Conservation (phyloP, 2,329 filamentous ascomycete species). For the Ilyonectria destructans region DNA sequence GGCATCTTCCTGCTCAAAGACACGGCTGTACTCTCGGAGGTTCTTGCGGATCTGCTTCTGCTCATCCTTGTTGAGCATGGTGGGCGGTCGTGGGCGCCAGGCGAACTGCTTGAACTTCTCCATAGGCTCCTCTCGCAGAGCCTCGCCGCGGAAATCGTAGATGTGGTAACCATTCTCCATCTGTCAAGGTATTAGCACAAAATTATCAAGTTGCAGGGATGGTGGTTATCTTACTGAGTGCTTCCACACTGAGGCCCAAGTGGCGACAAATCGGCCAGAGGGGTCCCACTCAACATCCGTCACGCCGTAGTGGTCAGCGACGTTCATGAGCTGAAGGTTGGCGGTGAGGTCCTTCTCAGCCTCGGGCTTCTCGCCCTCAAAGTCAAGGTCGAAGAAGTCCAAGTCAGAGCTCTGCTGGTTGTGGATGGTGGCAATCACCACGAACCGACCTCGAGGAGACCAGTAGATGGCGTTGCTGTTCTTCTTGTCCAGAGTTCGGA, state of each 20-base stretch:
- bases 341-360: constrained; percentile 94
- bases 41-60: constrained; percentile 99
- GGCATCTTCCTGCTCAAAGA: constrained; percentile 95
- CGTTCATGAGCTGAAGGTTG: constrained; percentile 95
- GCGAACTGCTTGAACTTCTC: constrained; percentile 99
- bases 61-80: constrained; percentile 95
- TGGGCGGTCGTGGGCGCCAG: constrained; percentile 93
- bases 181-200: constrained; percentile 62
- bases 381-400: constrained; percentile 98
- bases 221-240: constrained; percentile 79
- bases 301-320: constrained; percentile 95
- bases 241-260: constrained; percentile 95
- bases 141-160: constrained; percentile 95
- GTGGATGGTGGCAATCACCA: constrained; percentile 92
- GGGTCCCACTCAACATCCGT: constrained; percentile 99
- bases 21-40: constrained; percentile 93
- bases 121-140: constrained; percentile 90
- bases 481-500: constrained; percentile 97
- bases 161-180: constrained; percentile 99
- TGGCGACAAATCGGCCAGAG: constrained; percentile 93
- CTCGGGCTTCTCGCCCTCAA: constrained; percentile 96
- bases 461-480: constrained; percentile 99
- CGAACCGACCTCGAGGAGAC: constrained; percentile 96
- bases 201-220: constrained; percentile 27
- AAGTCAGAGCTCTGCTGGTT: constrained; percentile 95